These are phyloP conservation scores for Lodderomyces oxycetoniae DNA, from an alignment of 1,139 yeast species.

Conservation along the genomic window DNA sequence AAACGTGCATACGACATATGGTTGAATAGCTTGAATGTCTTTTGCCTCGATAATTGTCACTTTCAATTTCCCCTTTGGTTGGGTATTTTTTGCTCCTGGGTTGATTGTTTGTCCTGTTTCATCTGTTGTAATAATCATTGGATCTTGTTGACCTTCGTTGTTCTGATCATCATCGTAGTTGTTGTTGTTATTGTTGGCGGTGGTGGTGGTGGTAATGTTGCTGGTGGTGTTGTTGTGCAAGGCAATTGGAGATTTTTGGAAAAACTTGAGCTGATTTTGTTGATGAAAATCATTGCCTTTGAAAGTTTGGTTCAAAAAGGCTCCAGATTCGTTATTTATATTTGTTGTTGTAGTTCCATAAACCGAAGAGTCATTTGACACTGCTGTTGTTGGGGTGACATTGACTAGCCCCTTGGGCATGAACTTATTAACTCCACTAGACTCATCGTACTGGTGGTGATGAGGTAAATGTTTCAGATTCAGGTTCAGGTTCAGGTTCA, in stretches of 20 bases:
- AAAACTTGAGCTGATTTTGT: slow-evolving; percentile 10
- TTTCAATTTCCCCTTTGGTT: slow-evolving; percentile 76
- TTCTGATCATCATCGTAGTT: slow-evolving; percentile 9
- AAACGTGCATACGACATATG: slow-evolving; percentile 90
- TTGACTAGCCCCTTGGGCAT: slow-evolving; percentile 33
- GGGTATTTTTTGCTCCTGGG: slow-evolving; percentile 15
- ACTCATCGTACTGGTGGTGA: slow-evolving; percentile 11
- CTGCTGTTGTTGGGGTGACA: slow-evolving; percentile 46
- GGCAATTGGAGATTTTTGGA: slow-evolving; percentile 1
- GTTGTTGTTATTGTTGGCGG: slow-evolving; percentile 6
- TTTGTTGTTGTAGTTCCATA: slow-evolving; percentile 50
- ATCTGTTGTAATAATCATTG: slow-evolving; percentile 44
- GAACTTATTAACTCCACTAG: slow-evolving; percentile 20
- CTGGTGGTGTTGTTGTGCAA: slow-evolving; percentile 4
- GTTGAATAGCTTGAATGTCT: slow-evolving; percentile 54
- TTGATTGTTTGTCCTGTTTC: slow-evolving; percentile 34
- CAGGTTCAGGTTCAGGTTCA: slow-evolving; percentile 9
- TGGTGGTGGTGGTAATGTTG: slow-evolving; percentile 1
- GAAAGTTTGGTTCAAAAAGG: slow-evolving; percentile 25
- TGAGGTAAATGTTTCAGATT: slow-evolving; percentile 10
- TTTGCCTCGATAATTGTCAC: slow-evolving; percentile 79
- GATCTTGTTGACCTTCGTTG: slow-evolving; percentile 21
- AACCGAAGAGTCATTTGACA: slow-evolving; percentile 57
- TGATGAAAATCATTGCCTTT: slow-evolving; percentile 14
- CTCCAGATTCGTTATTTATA: slow-evolving; percentile 18